Evolutionary conservation across 2,329 filamentous ascomycete genomes (phyloP).

Genomic region (Aspergillus japonicus): DNA sequence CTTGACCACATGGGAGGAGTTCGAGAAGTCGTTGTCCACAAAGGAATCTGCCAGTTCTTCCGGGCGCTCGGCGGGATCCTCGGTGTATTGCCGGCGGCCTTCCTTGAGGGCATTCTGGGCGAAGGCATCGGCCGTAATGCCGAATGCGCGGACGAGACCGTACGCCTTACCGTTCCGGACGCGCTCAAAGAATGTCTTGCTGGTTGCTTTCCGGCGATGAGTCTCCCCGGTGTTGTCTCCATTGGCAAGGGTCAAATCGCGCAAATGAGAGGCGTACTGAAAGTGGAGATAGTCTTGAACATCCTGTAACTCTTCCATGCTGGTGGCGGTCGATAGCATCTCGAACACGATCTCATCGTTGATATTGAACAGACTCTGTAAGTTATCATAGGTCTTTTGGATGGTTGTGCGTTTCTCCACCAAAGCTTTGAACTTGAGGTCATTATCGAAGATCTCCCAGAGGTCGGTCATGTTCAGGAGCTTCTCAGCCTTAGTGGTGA

Average conservation of each 20-base stretch:
- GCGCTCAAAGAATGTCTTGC: conserved; percentile 77
- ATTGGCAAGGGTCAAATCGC: conserved; percentile 68
- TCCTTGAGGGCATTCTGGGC: conserved; percentile 80
- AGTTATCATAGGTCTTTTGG: conserved; percentile 72
- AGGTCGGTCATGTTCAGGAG: conserved; percentile 88
- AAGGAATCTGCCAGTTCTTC: conserved; percentile 84
- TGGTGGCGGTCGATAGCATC: conserved; percentile 74
- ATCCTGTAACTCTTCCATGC: conserved; percentile 94
- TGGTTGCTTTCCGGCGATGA: conserved; percentile 79
- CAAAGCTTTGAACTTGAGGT: conserved; percentile 91
- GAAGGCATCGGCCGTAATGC: conserved; percentile 83
- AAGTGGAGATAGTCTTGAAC: conserved; percentile 96
- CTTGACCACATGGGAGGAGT: conserved; percentile 70
- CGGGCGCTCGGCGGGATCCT: conserved; percentile 77
- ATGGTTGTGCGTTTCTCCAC: conserved; percentile 88
- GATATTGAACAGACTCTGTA: conserved; percentile 66
- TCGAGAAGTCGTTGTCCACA: conserved; percentile 69
- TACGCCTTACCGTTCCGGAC: conserved; percentile 78
- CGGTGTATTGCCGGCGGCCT: conserved; percentile 75
- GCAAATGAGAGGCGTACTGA: conserved; percentile 80
- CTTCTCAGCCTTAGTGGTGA: conserved; percentile 76
- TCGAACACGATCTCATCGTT: conserved; percentile 76
- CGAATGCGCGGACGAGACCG: conserved; percentile 81
- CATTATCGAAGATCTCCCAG: conserved; percentile 91
- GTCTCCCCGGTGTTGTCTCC: conserved; percentile 60